Base-by-base conservation (phyloP, 2,329 filamentous ascomycete genomes). In the Chaetomium globosum region DNA sequence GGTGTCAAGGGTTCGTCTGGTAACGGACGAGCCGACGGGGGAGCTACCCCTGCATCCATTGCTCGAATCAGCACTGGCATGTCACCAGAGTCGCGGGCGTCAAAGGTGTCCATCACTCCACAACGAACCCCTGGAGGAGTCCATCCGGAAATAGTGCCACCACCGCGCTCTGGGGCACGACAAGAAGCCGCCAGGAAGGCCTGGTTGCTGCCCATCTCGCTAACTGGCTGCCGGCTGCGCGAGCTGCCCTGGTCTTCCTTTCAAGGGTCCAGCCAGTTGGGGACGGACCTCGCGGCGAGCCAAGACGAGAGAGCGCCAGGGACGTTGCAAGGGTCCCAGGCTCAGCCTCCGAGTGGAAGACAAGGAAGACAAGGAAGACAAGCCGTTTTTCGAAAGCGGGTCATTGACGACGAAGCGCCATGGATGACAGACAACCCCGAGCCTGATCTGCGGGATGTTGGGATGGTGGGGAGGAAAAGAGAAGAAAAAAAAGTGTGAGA, bases 201-300 rank as follows among this genome's bases (percentile, higher is more conserved):
- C 53, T 68, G 63, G 61, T 31, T 36, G 61, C 64, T 36, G 61
- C 61, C 69, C 71, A 73, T 73, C 68, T 73, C 72, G 70, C 71
- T 71, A 71, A 43, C 67, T 67, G 62, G 63, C 46, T 58, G 57
- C 49, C 30, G 53, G 49, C 21, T 52, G 54, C 62, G 63, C 61
- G 62, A 66, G 39, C 26, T 60, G 58, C 63, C 63, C 64, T 68
- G 67, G 53, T 52, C 56, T 12, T 43, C 36, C 36, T 48, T 48
- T 59, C 64, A 23, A 61, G 66, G 69, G 61, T 65, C 63, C 63
- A 43, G 59, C 65, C 63, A 67, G 63, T 65, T 63, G 65, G 63
- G 59, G 63, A 61, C 55, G 63, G 56, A 52, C 36, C 57, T 31
- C n/a, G 48, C 33, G 13, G 36, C 10, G 30, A 46, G 56, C 36